Evolutionary conservation across 2,329 filamentous ascomycete genomes (phyloP).

Genomic region (Neopestalotiopsis sp.): DNA sequence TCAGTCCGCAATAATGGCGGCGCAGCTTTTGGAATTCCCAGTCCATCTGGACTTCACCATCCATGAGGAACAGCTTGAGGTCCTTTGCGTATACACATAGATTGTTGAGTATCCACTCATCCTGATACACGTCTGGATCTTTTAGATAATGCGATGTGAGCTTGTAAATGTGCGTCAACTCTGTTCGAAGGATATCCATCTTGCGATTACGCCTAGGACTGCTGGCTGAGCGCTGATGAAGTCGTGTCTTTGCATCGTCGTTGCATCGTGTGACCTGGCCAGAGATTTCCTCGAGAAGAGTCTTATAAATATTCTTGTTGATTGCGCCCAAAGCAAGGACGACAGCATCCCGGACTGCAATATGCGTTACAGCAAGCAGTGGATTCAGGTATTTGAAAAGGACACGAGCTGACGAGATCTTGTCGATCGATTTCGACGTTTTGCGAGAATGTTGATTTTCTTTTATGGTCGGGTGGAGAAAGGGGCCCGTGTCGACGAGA

Average conservation of each 20-base stretch:
- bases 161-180: slow-evolving; percentile 96
- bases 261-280: slow-evolving; percentile 85
- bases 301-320: slow-evolving; percentile 91
- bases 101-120: slow-evolving; percentile 90
- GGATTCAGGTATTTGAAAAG: slow-evolving; percentile 93
- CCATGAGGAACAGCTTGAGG: slow-evolving; percentile 91
- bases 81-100: slow-evolving; percentile 90
- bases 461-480: slow-evolving; percentile 59
- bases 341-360: slow-evolving; percentile 85
- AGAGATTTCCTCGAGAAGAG: slow-evolving; percentile 86
- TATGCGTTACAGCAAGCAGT: slow-evolving; percentile 78
- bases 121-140: slow-evolving; percentile 76
- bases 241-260: slow-evolving; percentile 82
- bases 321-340: slow-evolving; percentile 93
- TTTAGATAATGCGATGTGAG: slow-evolving; percentile 89
- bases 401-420: slow-evolving; percentile 85
- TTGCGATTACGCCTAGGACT: slow-evolving; percentile 80
- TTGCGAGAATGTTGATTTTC: slow-evolving; percentile 80
- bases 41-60: slow-evolving; percentile 91
- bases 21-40: slow-evolving; percentile 92
- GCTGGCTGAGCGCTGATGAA: slow-evolving; percentile 86
- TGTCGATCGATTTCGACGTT: slow-evolving; percentile 74
- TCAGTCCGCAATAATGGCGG: slow-evolving; percentile 90
- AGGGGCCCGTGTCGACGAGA: slow-evolving; percentile 78
- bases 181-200: slow-evolving; percentile 86